Evolutionary conservation across 2,329 filamentous ascomycete genomes (phyloP), one percentile per base, ranked within the genome.

Genomic region (Scortechinia acanthostroma): DNA sequence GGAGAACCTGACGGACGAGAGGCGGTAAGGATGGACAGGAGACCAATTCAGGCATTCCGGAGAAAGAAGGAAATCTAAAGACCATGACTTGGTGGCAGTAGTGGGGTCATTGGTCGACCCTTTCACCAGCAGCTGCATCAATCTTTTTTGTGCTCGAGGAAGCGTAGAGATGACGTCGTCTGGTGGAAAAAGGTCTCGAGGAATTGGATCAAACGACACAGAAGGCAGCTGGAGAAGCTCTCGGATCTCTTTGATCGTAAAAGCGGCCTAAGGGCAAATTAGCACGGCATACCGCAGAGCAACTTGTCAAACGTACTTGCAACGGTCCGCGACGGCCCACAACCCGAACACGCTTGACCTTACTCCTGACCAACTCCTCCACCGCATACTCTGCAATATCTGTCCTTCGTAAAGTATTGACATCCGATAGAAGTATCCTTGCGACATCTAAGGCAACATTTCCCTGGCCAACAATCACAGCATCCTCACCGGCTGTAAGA

Each of bases 381-480:
- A 97, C 63, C 1, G 93, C 93, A 54, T 88, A 77, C 49, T 90
- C 86, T 1, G 91, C 83, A 42, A 98, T 97, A 59, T 98, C 93
- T 0, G 93, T 96, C 55, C 82, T 83, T 4, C 77, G 73, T 42
- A 98, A 69, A 19, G 74, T 66, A 54, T 91, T 80, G 1, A 94
- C 69, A 49, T 87, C 78, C 44, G 85, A 82, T 14, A 98, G 71
- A 3, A 98, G 69, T 55, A 95, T 91, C 21, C 94, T 78, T 1
- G 91, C 90, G 15, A 98, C 88, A 60, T 98, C 93, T 42, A 98
- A 70, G 1, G 93, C 93, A 5, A 98, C 93, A 63, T 98, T 98
- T 15, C 93, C 93, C 58, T 98, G 91, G 2, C 93, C 93, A 51
- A 98, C 82, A 42, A 98, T 75, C 22, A 96, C 80, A 1, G 88